phyloP scores from a whole-genome alignment of 768 basidiomycete species.

The Plicaturopsis crispa region DNA sequence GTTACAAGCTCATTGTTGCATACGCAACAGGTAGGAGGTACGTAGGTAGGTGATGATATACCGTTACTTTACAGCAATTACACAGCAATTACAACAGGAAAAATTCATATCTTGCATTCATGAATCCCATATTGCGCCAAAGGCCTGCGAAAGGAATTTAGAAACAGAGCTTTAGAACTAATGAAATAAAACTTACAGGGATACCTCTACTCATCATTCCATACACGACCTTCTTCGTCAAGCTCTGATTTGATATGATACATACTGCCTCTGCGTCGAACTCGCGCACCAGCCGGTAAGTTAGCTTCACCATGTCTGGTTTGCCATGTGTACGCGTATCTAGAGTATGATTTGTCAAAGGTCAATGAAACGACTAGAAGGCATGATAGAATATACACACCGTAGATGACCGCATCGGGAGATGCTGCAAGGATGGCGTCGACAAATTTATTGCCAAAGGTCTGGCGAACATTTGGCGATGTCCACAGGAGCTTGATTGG shows the following conservation, averaged over 20 bases:
- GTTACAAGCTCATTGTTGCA: too few relatives aligned
- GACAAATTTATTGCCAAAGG: slow-evolving; percentile 55
- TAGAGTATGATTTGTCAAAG: too few relatives aligned
- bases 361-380: background rate
- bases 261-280: slow-evolving; percentile 42
- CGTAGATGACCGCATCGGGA: slow-evolving; percentile 51
- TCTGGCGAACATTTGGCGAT: slow-evolving; percentile 50
- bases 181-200: too few relatives aligned
- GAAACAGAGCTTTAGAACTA: too few relatives aligned
- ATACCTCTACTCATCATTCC: slow-evolving; percentile 53
- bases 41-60: background rate
- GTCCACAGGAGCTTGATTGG: slow-evolving; percentile 58
- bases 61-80: slow-evolving; percentile 1
- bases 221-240: slow-evolving; percentile 51
- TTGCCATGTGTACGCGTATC: slow-evolving; percentile 35
- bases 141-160: too few relatives aligned
- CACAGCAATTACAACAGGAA: slow-evolving; percentile 1
- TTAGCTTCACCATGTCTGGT: slow-evolving; percentile 36
- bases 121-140: slow-evolving; percentile 57
- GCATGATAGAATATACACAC: slow-evolving; percentile 20
- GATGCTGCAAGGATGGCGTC: slow-evolving; percentile 44
- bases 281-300: slow-evolving; percentile 28
- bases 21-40: too few relatives aligned
- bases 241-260: slow-evolving; percentile 50
- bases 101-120: too few relatives aligned